Percentiles rank a stretch among this genome's conserved stretches.
These are phyloP conservation scores for Trypanosoma cruzi DNA, from an alignment of 208 protist species.

Conservation along the genomic window DNA sequence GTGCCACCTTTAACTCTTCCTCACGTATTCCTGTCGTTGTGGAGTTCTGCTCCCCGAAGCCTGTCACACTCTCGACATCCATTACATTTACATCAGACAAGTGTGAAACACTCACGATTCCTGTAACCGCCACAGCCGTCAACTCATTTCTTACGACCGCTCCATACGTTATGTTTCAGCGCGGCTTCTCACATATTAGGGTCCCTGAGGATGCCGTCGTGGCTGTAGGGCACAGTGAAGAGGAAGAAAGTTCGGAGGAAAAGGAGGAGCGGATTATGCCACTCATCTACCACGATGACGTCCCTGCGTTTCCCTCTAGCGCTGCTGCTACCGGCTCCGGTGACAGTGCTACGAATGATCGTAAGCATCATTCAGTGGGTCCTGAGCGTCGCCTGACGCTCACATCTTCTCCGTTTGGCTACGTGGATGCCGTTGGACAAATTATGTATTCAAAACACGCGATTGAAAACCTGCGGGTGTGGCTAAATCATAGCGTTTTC, in stretches of 20 bases:
- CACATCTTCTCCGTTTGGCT: constrained; percentile 15
- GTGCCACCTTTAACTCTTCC: constrained; percentile 33
- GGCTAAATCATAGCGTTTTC: constrained; percentile 83
- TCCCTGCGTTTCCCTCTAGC: constrained; percentile 6
- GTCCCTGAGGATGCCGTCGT: background rate
- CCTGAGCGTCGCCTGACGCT: background rate
- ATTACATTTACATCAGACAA: constrained; percentile 84
- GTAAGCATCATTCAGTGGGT: no score
- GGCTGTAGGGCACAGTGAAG: background rate
- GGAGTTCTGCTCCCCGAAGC: constrained; percentile 63
- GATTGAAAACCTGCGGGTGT: constrained; percentile 56
- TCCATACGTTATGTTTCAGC: constrained; percentile 38
- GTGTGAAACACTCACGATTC: constrained; percentile 72
- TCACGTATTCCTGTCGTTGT: constrained; percentile 56
- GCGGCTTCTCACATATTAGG: constrained; percentile 30
- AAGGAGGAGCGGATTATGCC: constrained; percentile 24
- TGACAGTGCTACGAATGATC: background rate
- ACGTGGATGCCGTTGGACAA: constrained; percentile 25
- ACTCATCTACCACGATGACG: constrained; percentile 32
- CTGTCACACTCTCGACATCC: constrained; percentile 84
- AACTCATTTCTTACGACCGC: constrained; percentile 90
- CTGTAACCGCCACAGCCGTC: constrained; percentile 81
- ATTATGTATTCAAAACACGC: constrained; percentile 13
- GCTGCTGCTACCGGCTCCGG: background rate
- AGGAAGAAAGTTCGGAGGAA: constrained; percentile 5